Base-by-base conservation (phyloP, 805 yeast genomes). In the Myxozyma sirexii region DNA sequence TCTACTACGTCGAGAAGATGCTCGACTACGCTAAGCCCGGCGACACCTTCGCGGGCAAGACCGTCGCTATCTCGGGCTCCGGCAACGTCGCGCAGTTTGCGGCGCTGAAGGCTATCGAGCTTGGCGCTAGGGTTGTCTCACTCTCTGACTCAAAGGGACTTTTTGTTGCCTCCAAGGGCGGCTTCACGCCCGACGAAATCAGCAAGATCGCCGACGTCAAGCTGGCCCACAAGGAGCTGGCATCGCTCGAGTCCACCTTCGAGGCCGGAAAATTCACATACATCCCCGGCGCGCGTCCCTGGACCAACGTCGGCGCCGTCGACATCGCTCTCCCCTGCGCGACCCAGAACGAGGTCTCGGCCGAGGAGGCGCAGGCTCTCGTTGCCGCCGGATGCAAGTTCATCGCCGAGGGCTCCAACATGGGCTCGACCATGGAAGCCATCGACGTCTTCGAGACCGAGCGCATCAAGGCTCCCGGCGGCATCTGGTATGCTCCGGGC, bases 71-170 rank as follows among this genome's bases (percentile, higher is more conserved):
- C 74, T 92, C 97, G 62, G 99, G 99, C 76, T 87, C 97, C 68
- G 99, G 99, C 80, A 93, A 93, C 80, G 99, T 93, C 76, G 99
- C 99, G 63, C 99, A 93, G 82, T 93, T 84, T 80, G 99, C 99
- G 72, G 99, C 99, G 60, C 83, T 93, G 76, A 93, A 93, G 84
- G 96, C 87, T 67, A 90, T 93, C 67, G 97, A 94, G 82, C 85
- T 94, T 71, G 99, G 99, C 71, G 97, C 96, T 72, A 86, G 84
- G 65, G 98, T 93, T 72, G 88, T 93, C 54, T 90, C 97, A 39
- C 82, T 93, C 68, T 90, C 97, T 61, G 99, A 93, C 80, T 93
- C 98, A 58, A 87, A 87, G 80, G 99, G 99, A 78, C 70, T 92
- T 62, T 87, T 89, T 73, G 80, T 92, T 67, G 39, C 69, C 76